A percentile compares a stretch with the other conserved stretches of the same genome.
Conservation (phyloP, 2,329 filamentous ascomycete species). For the Apiospora rasikravindrae region DNA sequence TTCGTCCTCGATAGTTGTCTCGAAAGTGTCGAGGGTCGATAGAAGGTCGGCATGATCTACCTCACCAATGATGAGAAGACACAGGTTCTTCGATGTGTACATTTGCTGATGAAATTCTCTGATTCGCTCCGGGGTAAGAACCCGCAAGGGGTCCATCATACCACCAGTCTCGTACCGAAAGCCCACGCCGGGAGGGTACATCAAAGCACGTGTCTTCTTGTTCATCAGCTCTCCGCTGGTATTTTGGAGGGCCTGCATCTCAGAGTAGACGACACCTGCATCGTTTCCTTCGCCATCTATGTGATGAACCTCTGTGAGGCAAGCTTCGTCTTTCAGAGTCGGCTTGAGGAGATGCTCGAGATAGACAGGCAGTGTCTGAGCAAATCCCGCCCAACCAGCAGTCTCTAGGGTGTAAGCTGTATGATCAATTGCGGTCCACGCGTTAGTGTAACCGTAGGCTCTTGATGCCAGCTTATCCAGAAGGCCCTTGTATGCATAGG, state of each 20-base stretch:
- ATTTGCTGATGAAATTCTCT: conserved; percentile 94
- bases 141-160: conserved; percentile 89
- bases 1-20: conserved; percentile 81
- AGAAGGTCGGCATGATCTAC: conserved; percentile 83
- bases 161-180: conserved; percentile 99
- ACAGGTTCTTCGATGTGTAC: conserved; percentile 97
- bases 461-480: conserved; percentile 92
- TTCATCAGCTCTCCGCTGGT: conserved; percentile 86
- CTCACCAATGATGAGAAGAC: conserved; percentile 89
- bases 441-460: conserved; percentile 93
- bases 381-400: conserved; percentile 96
- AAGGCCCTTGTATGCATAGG: conserved; percentile 92
- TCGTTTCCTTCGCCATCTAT: conserved; percentile 93
- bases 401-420: conserved; percentile 96
- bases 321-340: conserved; percentile 89
- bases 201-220: conserved; percentile 74
- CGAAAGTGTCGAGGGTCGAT: conserved; percentile 83
- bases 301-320: conserved; percentile 95
- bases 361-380: conserved; percentile 92
- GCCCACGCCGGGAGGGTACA: conserved; percentile 88
- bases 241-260: conserved; percentile 97
- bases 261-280: conserved; percentile 96
- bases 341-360: conserved; percentile 92
- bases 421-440: conserved; percentile 96
- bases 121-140: conserved; percentile 86